phyloP scores from a whole-genome alignment of 106 monocot genomes.

The Dactylorhiza incarnata region DNA sequence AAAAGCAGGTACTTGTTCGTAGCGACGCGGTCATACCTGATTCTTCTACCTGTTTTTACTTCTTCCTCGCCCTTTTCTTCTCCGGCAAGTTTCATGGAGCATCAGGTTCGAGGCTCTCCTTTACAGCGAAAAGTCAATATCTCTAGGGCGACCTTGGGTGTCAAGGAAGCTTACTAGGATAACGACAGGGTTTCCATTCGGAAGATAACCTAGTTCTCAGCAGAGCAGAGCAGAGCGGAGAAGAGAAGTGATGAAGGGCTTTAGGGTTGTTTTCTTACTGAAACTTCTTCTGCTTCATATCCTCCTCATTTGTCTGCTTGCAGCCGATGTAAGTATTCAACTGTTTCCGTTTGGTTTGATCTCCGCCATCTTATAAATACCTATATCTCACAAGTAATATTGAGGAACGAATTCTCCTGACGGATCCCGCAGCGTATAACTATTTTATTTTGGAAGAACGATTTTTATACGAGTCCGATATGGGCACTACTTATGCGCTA shows the following conservation, averaged over 20 bases:
- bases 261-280: background rate
- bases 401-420: background rate
- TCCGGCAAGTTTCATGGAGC: background rate
- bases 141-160: background rate
- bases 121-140: background rate
- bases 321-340: background rate
- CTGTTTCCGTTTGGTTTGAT: background rate
- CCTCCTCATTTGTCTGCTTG: background rate
- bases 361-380: background rate
- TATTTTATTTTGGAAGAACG: background rate
- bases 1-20: too few relatives aligned
- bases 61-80: background rate
- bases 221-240: background rate
- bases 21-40: too few relatives aligned
- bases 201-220: background rate
- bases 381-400: background rate
- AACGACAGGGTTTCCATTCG: background rate
- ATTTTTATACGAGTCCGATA: background rate
- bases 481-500: background rate
- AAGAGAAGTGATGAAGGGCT: background rate
- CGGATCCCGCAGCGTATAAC: background rate
- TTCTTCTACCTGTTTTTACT: too few relatives aligned
- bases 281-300: background rate
- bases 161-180: background rate
- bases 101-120: conserved; percentile 1